phyloP scores from a whole-genome alignment of 108 stramenopile species.

The Chaetoceros tenuissimus region DNA sequence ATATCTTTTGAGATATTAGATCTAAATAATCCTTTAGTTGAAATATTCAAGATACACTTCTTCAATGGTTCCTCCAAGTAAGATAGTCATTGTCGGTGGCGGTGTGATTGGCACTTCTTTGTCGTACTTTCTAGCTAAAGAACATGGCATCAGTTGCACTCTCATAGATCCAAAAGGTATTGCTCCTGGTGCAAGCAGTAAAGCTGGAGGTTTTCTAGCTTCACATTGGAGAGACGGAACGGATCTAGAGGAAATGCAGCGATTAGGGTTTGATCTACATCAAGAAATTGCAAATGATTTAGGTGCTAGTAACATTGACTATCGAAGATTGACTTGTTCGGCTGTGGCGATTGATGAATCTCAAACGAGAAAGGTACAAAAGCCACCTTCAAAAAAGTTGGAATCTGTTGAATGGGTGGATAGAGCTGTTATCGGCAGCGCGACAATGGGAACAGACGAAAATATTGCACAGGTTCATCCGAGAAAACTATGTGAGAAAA shows the following conservation, averaged over 20 bases:
- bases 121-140: conserved; percentile 47
- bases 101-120: conserved; percentile 52
- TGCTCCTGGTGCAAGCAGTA: conserved; percentile 56
- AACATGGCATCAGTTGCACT: conserved; percentile 11
- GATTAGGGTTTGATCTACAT: conserved; percentile 56
- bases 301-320: conserved; percentile 25
- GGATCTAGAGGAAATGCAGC: conserved; percentile 34
- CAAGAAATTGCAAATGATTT: conserved; percentile 50
- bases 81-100: conserved; percentile 62
- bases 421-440: conserved; percentile 27
- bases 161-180: conserved; percentile 51
- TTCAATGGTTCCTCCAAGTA: too few relatives aligned
- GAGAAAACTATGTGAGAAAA: conserved; percentile 32
- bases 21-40: too few relatives aligned
- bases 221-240: conserved; percentile 55
- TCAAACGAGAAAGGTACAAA: conserved; percentile 6
- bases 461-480: conserved; percentile 70
- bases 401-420: conserved; percentile 41
- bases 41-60: too few relatives aligned
- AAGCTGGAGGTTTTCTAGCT: conserved; percentile 80
- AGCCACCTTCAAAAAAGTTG: conserved; percentile 25
- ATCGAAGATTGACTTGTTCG: conserved; percentile 43
- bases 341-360: conserved; percentile 28
- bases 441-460: conserved; percentile 24
- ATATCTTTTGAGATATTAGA: too few relatives aligned